Evolutionary conservation across 2,329 filamentous ascomycete species (phyloP).

Genomic region (Curvularia sp.): DNA sequence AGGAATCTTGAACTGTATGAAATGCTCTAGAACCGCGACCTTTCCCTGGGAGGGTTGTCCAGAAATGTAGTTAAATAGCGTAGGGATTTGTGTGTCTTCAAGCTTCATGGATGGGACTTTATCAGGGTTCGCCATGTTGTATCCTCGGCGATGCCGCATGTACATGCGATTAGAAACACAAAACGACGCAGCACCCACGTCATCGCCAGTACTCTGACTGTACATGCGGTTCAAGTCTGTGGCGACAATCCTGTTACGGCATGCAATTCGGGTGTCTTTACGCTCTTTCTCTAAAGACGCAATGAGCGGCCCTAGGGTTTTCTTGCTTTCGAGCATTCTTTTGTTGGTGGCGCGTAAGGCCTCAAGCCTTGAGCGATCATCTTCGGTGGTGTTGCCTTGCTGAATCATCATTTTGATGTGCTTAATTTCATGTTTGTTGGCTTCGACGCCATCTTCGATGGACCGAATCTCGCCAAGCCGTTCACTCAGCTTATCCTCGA

Average conservation of each 20-base stretch:
- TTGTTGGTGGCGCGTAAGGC: conserved; percentile 7
- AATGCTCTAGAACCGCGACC: conserved; percentile 13
- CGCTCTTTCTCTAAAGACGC: conserved; percentile 4
- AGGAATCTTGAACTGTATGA: conserved; percentile 1
- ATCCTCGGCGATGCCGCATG: conserved; percentile 22
- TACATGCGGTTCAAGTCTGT: conserved; percentile 19
- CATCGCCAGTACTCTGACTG: conserved; percentile 18
- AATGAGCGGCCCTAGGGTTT: background rate
- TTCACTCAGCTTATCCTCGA: conserved; percentile 1
- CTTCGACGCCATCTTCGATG: background rate
- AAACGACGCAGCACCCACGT: conserved; percentile 17
- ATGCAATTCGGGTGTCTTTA: conserved; percentile 8
- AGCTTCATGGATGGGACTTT: conserved; percentile 15
- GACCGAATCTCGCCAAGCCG: background rate
- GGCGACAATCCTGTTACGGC: conserved; percentile 22
- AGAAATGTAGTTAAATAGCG: conserved; percentile 20
- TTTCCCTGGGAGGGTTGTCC: conserved; percentile 22
- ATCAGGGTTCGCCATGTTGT: background rate
- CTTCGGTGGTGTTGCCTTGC: background rate
- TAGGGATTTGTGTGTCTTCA: conserved; percentile 27
- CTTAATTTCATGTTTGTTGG: conserved; percentile 8
- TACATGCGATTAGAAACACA: conserved; percentile 34
- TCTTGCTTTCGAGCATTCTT: conserved; percentile 2
- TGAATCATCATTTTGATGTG: background rate
- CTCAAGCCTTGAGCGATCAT: background rate